phyloP scores from a whole-genome alignment of 306 rosid genomes.

The Castanea sativa region DNA sequence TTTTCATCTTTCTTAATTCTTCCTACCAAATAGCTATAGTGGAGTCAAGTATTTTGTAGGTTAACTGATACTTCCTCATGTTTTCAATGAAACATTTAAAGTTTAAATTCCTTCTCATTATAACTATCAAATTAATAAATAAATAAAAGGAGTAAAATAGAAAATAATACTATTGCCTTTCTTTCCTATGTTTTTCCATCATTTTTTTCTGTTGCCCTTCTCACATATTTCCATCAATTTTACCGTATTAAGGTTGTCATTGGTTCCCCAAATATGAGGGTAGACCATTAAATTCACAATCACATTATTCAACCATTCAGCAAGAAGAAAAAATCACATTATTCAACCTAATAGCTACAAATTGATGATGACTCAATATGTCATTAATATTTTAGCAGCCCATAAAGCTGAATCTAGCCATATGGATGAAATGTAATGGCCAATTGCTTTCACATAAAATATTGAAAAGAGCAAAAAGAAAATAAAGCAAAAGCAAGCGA shows the following conservation, averaged over 20 bases:
- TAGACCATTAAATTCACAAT: neutral
- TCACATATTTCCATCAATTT: too few relatives aligned
- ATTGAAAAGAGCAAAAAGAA: slow-evolving; percentile 32
- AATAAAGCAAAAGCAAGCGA: slow-evolving; percentile 35
- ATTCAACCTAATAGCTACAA: slow-evolving; percentile 15
- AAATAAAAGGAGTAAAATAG: too few relatives aligned
- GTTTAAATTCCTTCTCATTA: too few relatives aligned
- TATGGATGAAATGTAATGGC: slow-evolving; percentile 53
- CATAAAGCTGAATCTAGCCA: slow-evolving; percentile 33
- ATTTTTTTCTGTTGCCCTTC: too few relatives aligned
- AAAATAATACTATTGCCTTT: too few relatives aligned
- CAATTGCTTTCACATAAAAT: slow-evolving; percentile 40
- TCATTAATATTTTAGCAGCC: slow-evolving; percentile 26
- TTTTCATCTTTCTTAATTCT: too few relatives aligned
- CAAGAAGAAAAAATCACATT: neutral
- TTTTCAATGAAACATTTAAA: too few relatives aligned
- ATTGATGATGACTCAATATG: slow-evolving; percentile 23
- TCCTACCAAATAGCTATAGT: too few relatives aligned
- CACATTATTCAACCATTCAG: neutral
- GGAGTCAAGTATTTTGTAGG: too few relatives aligned
- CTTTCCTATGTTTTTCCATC: too few relatives aligned
- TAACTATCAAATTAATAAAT: too few relatives aligned
- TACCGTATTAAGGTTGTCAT: neutral
- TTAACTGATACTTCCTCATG: too few relatives aligned
- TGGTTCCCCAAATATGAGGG: neutral